Evolutionary conservation across 1,284 basidiomycete genomes (phyloP).

Genomic region (Heterobasidion occidentale): DNA sequence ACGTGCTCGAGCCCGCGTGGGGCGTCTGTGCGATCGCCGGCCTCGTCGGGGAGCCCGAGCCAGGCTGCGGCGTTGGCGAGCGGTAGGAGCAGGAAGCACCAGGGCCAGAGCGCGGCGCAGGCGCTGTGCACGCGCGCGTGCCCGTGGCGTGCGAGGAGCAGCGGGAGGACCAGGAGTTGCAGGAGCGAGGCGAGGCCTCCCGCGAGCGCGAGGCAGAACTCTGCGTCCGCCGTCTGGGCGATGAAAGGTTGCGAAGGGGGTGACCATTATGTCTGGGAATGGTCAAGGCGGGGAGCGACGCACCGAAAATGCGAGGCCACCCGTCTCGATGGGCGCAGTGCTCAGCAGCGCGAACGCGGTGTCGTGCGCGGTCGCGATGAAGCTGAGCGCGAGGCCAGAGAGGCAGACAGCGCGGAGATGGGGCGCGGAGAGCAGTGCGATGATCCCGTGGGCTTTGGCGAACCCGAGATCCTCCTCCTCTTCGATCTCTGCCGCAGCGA

Average conservation of each 20-base stretch:
- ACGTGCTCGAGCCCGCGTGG: background rate
- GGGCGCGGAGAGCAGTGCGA: background rate
- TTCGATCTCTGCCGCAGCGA: background rate
- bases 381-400: background rate
- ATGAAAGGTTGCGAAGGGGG: too few species aligned
- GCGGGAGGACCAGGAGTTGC: background rate
- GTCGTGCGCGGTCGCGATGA: background rate
- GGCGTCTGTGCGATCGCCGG: too few species aligned
- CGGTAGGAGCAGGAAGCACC: background rate
- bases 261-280: too few species aligned
- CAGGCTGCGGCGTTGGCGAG: background rate
- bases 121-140: background rate
- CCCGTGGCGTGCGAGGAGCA: background rate
- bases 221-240: background rate
- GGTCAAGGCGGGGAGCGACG: background rate
- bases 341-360: background rate
- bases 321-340: background rate
- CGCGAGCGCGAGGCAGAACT: background rate
- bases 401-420: background rate
- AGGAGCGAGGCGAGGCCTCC: background rate
- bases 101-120: background rate
- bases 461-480: background rate
- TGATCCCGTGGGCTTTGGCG: background rate
- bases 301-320: background rate
- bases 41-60: background rate